phyloP scores from a whole-genome alignment of 768 basidiomycete species.

The Daedaleopsis sinensis region DNA sequence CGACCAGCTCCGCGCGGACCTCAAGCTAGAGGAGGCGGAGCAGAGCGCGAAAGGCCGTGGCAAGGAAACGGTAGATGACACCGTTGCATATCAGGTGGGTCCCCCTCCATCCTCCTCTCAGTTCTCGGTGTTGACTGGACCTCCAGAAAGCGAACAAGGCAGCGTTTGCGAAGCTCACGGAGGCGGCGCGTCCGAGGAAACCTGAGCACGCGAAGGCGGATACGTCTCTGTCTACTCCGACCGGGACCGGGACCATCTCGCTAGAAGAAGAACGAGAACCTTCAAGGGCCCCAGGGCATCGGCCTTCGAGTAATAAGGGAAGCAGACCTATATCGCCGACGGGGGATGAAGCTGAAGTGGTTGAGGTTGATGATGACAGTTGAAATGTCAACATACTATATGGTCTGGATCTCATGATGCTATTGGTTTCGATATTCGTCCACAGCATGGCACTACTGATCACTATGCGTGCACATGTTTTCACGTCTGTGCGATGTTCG shows the following conservation, averaged over 20 bases:
- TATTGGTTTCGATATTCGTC: too few relatives aligned
- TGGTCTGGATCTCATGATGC: too few relatives aligned
- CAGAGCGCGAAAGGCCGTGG: constrained; percentile 12
- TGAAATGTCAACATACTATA: too few relatives aligned
- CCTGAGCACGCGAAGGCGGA: neutral
- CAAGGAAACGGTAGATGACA: constrained; percentile 42
- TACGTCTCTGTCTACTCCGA: neutral
- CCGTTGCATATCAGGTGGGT: constrained; percentile 28
- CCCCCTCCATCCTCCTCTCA: too few relatives aligned
- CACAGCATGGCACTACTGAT: too few relatives aligned
- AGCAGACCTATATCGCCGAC: neutral
- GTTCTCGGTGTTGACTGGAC: neutral
- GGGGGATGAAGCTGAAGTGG: neutral
- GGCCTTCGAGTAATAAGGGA: too few relatives aligned
- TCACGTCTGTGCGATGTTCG: too few relatives aligned
- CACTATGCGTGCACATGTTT: too few relatives aligned
- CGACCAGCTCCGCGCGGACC: constrained; percentile 50
- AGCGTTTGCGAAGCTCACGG: constrained; percentile 37
- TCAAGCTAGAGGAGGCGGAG: constrained; percentile 61
- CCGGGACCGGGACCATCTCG: neutral
- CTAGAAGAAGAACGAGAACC: neutral
- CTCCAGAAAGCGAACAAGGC: constrained; percentile 31
- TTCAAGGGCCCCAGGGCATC: neutral
- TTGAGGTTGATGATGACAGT: neutral
- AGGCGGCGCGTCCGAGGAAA: constrained; percentile 35